These are phyloP conservation scores for Cryptococcus wingfieldii DNA, from an alignment of 1,284 basidiomycete species.

Conservation along the genomic window DNA sequence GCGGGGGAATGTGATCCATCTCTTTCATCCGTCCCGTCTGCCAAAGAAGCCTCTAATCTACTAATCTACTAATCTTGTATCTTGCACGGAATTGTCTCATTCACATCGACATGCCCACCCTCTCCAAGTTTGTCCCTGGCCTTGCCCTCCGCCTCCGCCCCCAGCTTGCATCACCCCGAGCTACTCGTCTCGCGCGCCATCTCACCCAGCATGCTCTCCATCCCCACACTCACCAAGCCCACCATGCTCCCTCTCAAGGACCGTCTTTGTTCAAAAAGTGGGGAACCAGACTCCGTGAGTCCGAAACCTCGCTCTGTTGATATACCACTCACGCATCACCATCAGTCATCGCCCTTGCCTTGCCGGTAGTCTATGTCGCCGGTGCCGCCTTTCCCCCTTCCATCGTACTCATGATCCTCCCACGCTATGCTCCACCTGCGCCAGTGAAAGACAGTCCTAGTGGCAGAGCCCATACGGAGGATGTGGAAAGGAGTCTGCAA, in stretches of 20 bases:
- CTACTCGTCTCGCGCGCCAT: not conserved
- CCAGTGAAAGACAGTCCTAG: constrained; percentile 60
- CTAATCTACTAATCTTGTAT: too few species aligned
- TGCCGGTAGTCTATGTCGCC: constrained; percentile 42
- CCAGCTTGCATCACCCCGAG: not conserved
- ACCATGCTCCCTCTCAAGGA: not conserved
- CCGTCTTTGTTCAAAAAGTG: constrained; percentile 23
- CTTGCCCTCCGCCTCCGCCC: not conserved
- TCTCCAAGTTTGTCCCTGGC: not conserved
- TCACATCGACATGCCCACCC: too few species aligned
- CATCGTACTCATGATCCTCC: constrained; percentile 61
- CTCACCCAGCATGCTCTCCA: not conserved
- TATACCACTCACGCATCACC: not conserved
- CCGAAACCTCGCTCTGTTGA: not conserved
- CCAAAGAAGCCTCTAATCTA: too few species aligned
- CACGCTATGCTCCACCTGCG: constrained; percentile 66
- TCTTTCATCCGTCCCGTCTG: too few species aligned
- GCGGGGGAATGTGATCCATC: too few species aligned
- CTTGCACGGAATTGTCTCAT: too few species aligned
- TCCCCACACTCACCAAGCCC: not conserved
- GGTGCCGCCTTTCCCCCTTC: constrained; percentile 65
- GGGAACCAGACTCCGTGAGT: constrained; percentile 22
- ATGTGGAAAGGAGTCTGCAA: constrained; percentile 67
- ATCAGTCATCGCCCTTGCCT: constrained; percentile 35
- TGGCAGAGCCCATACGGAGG: constrained; percentile 58